Percentiles rank a stretch among this genome's conserved stretches.
Evolutionary conservation across 2,329 filamentous ascomycete species (phyloP).

Genomic region (Colletotrichum endophyticum): DNA sequence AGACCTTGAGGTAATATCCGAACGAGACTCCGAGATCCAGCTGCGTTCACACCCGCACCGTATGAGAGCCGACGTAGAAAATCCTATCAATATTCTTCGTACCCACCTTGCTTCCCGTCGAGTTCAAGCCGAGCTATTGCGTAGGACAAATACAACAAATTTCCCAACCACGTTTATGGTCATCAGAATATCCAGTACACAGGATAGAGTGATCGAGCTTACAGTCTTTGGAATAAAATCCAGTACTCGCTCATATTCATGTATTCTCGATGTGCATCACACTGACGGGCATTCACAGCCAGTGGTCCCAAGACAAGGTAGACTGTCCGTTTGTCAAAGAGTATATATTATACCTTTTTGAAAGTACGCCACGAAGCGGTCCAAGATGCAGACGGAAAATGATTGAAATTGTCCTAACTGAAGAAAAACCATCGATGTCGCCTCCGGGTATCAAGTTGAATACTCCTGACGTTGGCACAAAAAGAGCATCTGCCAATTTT

Average conservation of each 20-base stretch:
- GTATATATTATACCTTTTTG: not conserved
- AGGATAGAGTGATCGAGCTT: not conserved
- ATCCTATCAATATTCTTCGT: not conserved
- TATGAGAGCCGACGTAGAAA: not conserved
- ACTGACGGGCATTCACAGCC: not conserved
- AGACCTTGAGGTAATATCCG: not conserved
- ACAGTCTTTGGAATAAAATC: not conserved
- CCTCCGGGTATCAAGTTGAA: slow-evolving; percentile 20
- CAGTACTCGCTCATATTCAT: not conserved
- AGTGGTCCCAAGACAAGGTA: not conserved
- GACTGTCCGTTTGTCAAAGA: not conserved
- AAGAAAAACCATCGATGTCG: slow-evolving; percentile 12
- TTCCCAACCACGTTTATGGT: not conserved
- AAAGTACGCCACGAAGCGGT: not conserved
- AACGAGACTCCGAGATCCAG: not conserved
- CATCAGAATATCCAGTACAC: not conserved
- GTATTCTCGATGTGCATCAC: not conserved
- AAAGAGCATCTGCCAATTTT: not conserved
- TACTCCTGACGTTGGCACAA: slow-evolving; percentile 3
- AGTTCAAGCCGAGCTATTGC: not conserved
- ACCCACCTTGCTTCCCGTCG: not conserved
- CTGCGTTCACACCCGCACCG: not conserved
- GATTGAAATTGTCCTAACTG: slow-evolving; percentile 10
- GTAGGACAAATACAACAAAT: not conserved
- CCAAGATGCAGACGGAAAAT: not conserved